These are phyloP conservation scores for Geum urbanum DNA, from an alignment of 306 rosid genomes.

Conservation along the genomic window DNA sequence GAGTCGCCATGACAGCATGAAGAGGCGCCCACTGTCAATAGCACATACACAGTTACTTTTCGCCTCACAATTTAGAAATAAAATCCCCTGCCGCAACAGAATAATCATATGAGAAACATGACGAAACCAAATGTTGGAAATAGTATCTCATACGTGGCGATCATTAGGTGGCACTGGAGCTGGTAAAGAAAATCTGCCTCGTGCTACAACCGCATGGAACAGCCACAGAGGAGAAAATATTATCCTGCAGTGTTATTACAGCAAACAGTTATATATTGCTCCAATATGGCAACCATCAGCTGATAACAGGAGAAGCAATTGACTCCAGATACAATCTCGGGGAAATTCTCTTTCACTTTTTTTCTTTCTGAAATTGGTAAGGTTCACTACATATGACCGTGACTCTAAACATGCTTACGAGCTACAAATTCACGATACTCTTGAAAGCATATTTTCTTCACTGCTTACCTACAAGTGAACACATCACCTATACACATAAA, in stretches of 20 bases:
- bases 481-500: background rate
- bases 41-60: slow-evolving; percentile 24
- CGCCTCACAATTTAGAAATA: slow-evolving; percentile 16
- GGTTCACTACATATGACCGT: slow-evolving; percentile 2
- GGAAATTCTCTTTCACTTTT: background rate
- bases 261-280: slow-evolving; percentile 9
- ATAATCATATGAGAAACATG: slow-evolving; percentile 12
- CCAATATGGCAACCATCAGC: background rate
- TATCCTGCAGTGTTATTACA: slow-evolving; percentile 45
- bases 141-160: slow-evolving; percentile 58
- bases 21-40: slow-evolving; percentile 92
- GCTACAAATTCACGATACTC: background rate
- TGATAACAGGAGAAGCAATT: background rate
- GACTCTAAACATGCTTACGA: slow-evolving; percentile 12
- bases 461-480: slow-evolving; percentile 2
- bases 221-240: slow-evolving; percentile 72
- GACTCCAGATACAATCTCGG: slow-evolving; percentile 3
- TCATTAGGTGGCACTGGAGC: slow-evolving; percentile 84
- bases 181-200: slow-evolving; percentile 89
- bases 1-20: slow-evolving; percentile 74
- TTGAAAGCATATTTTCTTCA: slow-evolving; percentile 1
- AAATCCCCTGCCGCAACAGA: background rate
- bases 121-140: slow-evolving; percentile 4
- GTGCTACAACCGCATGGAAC: slow-evolving; percentile 70
- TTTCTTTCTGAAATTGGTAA: background rate